Evolutionary conservation across 345 rosid genomes (phyloP), one percentile per base, ranked within the genome.

Genomic region (Salix brachista): DNA sequence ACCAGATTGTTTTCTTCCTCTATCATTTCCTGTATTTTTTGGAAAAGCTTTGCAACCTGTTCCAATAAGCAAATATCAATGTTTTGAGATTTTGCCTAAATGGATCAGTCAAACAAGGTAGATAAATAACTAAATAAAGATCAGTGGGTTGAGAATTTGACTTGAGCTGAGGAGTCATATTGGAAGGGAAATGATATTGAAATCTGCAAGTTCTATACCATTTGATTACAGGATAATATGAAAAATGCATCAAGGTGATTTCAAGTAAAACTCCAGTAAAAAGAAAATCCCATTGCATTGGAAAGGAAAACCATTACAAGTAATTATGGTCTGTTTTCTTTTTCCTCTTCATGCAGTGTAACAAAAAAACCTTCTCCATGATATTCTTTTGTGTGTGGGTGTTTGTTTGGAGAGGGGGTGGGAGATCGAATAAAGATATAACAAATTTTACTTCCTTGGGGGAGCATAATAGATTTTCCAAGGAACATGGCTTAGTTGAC

Each of bases 1-100:
- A 96, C 96, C 84, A 96, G 90, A 87, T 88, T 93, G 92, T 85
- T 90, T 81, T 96, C 97, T 89, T 96, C 99, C 89, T 96, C 99
- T 68, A 91, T 92, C 99, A 96, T 93, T 84, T 96, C 99, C 89
- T 96, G 99, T 80, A 96, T 96, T 80, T 96, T 96, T 68, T 92
- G 97, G 83, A 96, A 96, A 81, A 96, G 98, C 89, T 89, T 91
- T 67, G 99, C 98, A 61, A 96, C 99, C 98, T 96, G 78, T 76
- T 78, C 54, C 36, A 37, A 46, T 19, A 70, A 48, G 30, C n/a
- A 42, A 21, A 44, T 23, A 44, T 39, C 23, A 14, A 41, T 62
- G 3, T 34, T 25, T 23, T 50, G 26, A 11, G 19, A 2, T 39
- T 50, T 52, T 39, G 16, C 39, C 14, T 18, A 37, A 54, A 56